Base-by-base conservation (phyloP, 257 asterid genomes). In the Solanum dulcamara region DNA sequence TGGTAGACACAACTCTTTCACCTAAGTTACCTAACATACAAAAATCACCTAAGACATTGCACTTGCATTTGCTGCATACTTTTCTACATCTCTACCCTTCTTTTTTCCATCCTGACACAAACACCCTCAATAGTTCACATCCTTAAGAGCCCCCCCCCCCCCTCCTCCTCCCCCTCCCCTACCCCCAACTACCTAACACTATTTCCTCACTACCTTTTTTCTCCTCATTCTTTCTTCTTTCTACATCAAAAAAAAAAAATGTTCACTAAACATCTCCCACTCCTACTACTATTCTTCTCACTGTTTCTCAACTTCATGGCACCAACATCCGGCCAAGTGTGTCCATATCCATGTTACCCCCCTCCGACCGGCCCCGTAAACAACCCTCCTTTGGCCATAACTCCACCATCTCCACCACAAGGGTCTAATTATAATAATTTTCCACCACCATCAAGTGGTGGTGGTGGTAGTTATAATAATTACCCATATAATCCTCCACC, bases 271-370 rank as follows among this genome's bases (percentile, higher is more conserved):
- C 89, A 87, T 68, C 88, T 92, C 89, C n/a, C 87, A 15, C 53
- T 89, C 83, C 4, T 28, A 8, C 37, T 91, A 1, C 33, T 90
- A 2, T 67, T 88, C 40, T 82, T 90, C 84, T 84, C 85, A 46
- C 80, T 87, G 77, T 26, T 89, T 48, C 87, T 93, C 87, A 7
- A 83, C 67, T 90, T 81, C 94, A 14, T 90, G 32, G 77, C 90
- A 77, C 32, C 85, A 86, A 64, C 91, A 15, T 85, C 86, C 18
- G 71, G 94, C 20, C 98, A 95, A 89, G 97, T 90, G 53, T 94
- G 99, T 72, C 99, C 94, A 1, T 96, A 96, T 68, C 99, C 99
- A 4, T 96, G 99, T 26, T 93, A 90, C 60, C 99, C 99, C 2
- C 96, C 99, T 3, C 99, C 99, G 0, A 92, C 88, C 44, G 98